Evolutionary conservation across 1,139 yeast species (phyloP).

Genomic region (Sugiyamaella neomexicana): DNA sequence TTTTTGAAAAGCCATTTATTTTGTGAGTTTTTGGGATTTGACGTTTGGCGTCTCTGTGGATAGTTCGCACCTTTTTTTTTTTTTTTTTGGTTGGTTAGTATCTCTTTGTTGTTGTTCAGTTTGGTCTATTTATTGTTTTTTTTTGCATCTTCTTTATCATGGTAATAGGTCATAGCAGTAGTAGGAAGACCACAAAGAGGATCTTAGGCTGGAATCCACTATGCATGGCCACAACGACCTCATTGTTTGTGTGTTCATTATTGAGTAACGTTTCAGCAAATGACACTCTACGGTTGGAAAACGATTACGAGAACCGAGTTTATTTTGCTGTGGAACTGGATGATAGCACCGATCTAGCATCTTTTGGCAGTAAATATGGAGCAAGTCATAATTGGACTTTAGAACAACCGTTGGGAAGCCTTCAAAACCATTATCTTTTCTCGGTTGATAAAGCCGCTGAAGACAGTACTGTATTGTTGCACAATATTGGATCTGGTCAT

Average conservation of each 20-base stretch:
- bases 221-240: neutral
- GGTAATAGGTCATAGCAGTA: neutral
- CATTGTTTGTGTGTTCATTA: neutral
- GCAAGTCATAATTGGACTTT: constrained; percentile 32
- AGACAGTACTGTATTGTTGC: constrained; percentile 21
- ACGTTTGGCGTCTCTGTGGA: neutral
- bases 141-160: neutral
- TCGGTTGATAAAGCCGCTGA: constrained; percentile 30
- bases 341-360: constrained; percentile 20
- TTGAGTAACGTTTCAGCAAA: neutral
- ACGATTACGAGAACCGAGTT: constrained; percentile 32
- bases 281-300: neutral
- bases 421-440: constrained; percentile 39
- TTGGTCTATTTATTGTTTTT: neutral
- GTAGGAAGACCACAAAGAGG: neutral
- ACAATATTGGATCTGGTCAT: constrained; percentile 23
- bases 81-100: too few relatives aligned
- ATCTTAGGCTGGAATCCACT: neutral
- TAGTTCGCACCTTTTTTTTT: neutral
- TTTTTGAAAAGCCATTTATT: neutral
- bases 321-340: constrained; percentile 38
- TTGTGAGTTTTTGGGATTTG: neutral
- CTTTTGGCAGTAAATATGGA: constrained; percentile 21
- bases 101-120: neutral
- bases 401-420: constrained; percentile 37